Percentiles rank a stretch among this genome's conserved stretches.
Evolutionary conservation across 1,139 yeast genomes (phyloP).

Genomic region (Pichia terricola): DNA sequence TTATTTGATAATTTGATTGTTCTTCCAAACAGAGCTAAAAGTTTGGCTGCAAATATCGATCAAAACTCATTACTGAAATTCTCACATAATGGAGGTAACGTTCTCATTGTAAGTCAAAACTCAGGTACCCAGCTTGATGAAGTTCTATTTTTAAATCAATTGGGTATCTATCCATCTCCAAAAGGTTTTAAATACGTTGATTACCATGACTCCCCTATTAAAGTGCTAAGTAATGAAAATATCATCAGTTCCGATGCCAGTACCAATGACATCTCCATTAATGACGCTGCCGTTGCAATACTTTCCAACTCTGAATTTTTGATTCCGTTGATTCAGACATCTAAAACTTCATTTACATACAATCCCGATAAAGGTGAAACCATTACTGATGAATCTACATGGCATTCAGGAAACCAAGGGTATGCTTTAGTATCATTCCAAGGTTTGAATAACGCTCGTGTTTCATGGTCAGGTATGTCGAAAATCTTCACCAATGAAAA

Average conservation of each 20-base stretch:
- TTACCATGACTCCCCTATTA: slow-evolving; percentile 35
- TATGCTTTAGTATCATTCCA: slow-evolving; percentile 74
- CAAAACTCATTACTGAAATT: slow-evolving; percentile 43
- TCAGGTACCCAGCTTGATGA: slow-evolving; percentile 60
- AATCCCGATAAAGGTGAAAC: slow-evolving; percentile 10
- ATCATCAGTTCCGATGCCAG: background rate
- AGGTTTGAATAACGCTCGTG: slow-evolving; percentile 69
- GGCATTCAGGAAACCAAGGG: slow-evolving; percentile 83
- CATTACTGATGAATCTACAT: slow-evolving; percentile 44
- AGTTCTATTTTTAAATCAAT: slow-evolving; percentile 60
- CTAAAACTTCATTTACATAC: slow-evolving; percentile 57
- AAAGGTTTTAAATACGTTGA: slow-evolving; percentile 59
- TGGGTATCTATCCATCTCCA: slow-evolving; percentile 82
- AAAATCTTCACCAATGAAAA: slow-evolving; percentile 36
- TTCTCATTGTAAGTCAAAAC: slow-evolving; percentile 52
- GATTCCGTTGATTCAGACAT: slow-evolving; percentile 63
- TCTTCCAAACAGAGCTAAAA: slow-evolving; percentile 38
- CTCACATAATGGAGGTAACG: slow-evolving; percentile 62
- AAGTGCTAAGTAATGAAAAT: slow-evolving; percentile 2
- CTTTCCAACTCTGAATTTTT: slow-evolving; percentile 53
- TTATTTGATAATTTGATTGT: slow-evolving; percentile 34
- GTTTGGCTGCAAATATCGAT: slow-evolving; percentile 21
- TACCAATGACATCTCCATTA: slow-evolving; percentile 2
- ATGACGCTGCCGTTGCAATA: slow-evolving; percentile 42
- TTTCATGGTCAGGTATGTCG: slow-evolving; percentile 62